Percentiles rank a stretch among this genome's conserved stretches.
Evolutionary conservation across 1,139 yeast species (phyloP).

Genomic region (Hanseniaspora uvarum): DNA sequence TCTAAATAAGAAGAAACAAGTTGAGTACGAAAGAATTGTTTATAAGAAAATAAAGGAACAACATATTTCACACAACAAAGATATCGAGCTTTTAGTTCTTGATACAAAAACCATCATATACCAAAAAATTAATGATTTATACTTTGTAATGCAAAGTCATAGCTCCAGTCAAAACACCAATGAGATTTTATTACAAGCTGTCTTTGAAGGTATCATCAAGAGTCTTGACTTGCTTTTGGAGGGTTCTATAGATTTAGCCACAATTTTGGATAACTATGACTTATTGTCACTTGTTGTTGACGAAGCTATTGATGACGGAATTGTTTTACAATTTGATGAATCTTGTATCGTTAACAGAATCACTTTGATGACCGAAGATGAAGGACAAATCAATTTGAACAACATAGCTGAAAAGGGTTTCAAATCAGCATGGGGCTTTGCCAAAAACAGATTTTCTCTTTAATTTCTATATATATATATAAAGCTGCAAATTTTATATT

Average conservation of each 20-base stretch:
- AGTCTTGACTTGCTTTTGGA: conserved; percentile 68
- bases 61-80: conserved; percentile 23
- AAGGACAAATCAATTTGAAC: conserved; percentile 60
- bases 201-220: conserved; percentile 67
- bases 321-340: conserved; percentile 82
- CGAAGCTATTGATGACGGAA: conserved; percentile 86
- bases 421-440: conserved; percentile 80
- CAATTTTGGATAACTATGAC: conserved; percentile 76
- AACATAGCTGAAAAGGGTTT: conserved; percentile 84
- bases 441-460: conserved; percentile 63
- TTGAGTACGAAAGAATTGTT: conserved; percentile 62
- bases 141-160: conserved; percentile 25
- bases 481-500: neutral
- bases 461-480: neutral
- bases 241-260: conserved; percentile 59
- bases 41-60: conserved; percentile 69
- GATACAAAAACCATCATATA: conserved; percentile 73
- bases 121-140: conserved; percentile 68
- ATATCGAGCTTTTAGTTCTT: conserved; percentile 68
- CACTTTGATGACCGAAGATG: conserved; percentile 66
- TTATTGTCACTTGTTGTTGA: conserved; percentile 77
- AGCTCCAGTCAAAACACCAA: conserved; percentile 53
- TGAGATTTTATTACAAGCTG: conserved; percentile 71
- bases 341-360: conserved; percentile 81
- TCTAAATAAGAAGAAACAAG: conserved; percentile 51